A percentile compares a stretch with the other conserved stretches of the same genome.
Evolutionary conservation across 768 basidiomycete species (phyloP).

Genomic region (Kwoniella botswanensis): DNA sequence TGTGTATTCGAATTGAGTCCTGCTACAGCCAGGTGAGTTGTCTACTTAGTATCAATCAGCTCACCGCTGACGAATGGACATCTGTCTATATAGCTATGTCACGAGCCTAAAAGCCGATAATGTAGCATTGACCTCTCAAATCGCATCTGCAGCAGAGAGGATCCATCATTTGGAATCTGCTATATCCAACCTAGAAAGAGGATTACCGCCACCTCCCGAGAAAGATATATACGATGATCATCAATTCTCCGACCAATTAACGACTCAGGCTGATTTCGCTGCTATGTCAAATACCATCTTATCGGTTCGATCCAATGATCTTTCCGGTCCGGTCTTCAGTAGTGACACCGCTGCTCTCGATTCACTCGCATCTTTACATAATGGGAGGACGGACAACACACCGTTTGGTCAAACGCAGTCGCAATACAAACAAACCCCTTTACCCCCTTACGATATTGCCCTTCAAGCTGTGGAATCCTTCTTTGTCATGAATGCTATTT

Average conservation of each 20-base stretch:
- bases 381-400: neutral
- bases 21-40: slow-evolving; percentile 40
- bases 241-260: neutral
- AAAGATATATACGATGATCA: slow-evolving; percentile 6
- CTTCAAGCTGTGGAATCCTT: slow-evolving; percentile 32
- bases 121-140: slow-evolving; percentile 26
- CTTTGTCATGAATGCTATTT: slow-evolving; percentile 33
- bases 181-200: slow-evolving; percentile 14
- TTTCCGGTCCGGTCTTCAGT: slow-evolving; percentile 12
- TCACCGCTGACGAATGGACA: too few relatives aligned
- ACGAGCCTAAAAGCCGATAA: slow-evolving; percentile 34
- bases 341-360: neutral
- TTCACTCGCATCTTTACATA: neutral
- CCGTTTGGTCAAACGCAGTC: slow-evolving; percentile 1
- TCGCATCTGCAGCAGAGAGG: slow-evolving; percentile 36
- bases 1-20: slow-evolving; percentile 46
- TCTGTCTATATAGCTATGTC: slow-evolving; percentile 27
- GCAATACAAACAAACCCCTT: neutral
- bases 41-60: too few relatives aligned
- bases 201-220: slow-evolving; percentile 14
- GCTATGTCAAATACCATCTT: slow-evolving; percentile 33
- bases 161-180: slow-evolving; percentile 39
- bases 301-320: slow-evolving; percentile 26
- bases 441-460: slow-evolving; percentile 24
- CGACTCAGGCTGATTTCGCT: slow-evolving; percentile 25